Conservation (phyloP, 108 stramenopile species). For the Chaetoceros tenuissimus region DNA sequence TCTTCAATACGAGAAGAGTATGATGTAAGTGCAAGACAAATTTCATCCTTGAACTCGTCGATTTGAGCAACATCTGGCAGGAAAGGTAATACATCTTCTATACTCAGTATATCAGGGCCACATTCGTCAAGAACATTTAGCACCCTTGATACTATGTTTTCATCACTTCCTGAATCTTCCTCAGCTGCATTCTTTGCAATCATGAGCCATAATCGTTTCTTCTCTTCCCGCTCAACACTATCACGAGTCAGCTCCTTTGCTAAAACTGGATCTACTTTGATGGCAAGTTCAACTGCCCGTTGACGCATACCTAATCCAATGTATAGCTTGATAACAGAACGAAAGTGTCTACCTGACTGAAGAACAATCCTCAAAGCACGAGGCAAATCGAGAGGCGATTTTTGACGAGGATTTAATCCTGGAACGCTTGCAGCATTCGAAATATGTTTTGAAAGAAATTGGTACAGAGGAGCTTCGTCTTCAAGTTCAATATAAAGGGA, state of each 20-base stretch:
- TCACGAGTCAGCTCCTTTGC: slow-evolving; percentile 78
- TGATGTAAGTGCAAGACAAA: slow-evolving; percentile 73
- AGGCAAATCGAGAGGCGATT: slow-evolving; percentile 62
- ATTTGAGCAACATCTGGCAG: slow-evolving; percentile 80
- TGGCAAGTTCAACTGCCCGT: slow-evolving; percentile 76
- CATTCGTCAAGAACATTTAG: slow-evolving; percentile 77
- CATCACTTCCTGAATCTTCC: slow-evolving; percentile 30
- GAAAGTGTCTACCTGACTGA: slow-evolving; percentile 69
- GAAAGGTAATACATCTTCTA: slow-evolving; percentile 69
- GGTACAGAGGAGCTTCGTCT: slow-evolving; percentile 74
- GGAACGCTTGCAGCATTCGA: slow-evolving; percentile 33
- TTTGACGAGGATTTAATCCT: background rate
- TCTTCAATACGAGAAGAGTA: slow-evolving; percentile 80
- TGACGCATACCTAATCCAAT: slow-evolving; percentile 86
- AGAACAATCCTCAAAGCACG: slow-evolving; percentile 67
- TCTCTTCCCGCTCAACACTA: slow-evolving; percentile 58
- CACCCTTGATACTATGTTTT: slow-evolving; percentile 73
- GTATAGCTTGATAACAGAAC: slow-evolving; percentile 81
- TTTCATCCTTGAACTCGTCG: slow-evolving; percentile 86
- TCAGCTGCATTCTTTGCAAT: slow-evolving; percentile 77
- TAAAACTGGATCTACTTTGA: slow-evolving; percentile 76
- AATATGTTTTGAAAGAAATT: slow-evolving; percentile 68
- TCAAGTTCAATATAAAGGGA: slow-evolving; percentile 66
- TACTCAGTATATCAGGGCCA: slow-evolving; percentile 79
- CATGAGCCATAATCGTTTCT: slow-evolving; percentile 86